phyloP scores from a whole-genome alignment of 2,329 filamentous ascomycete genomes.

The Aspergillus fumigatus region DNA sequence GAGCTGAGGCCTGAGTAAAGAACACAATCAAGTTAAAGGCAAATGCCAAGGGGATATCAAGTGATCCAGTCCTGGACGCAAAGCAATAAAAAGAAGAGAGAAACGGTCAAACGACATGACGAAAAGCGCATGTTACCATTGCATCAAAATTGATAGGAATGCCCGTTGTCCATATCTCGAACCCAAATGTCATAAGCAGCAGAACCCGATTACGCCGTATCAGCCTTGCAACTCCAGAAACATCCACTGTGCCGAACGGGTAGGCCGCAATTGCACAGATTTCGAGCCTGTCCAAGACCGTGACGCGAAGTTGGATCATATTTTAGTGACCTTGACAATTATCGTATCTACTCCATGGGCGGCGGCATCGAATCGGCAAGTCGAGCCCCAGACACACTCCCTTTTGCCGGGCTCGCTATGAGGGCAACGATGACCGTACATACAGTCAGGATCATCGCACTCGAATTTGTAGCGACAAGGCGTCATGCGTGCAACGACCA shows the following conservation, averaged over 20 bases:
- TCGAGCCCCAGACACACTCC: conserved; percentile 54
- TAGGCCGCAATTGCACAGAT: neutral
- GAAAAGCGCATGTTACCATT: neutral
- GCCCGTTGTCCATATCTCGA: neutral
- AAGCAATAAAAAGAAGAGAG: neutral
- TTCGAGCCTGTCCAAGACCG: conserved; percentile 1
- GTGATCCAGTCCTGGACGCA: neutral
- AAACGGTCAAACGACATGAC: neutral
- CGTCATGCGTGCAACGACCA: conserved; percentile 58
- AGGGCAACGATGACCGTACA: conserved; percentile 61
- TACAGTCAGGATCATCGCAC: conserved; percentile 57
- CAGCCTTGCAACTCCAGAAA: neutral
- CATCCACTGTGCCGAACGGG: neutral
- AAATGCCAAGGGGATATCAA: neutral
- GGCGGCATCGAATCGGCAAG: conserved; percentile 54
- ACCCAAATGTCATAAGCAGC: neutral
- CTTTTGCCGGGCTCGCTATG: conserved; percentile 49
- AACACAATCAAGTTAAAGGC: neutral
- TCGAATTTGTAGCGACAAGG: conserved; percentile 55
- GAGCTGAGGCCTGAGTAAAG: neutral
- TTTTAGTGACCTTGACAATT: conserved; percentile 50
- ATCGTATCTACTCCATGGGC: conserved; percentile 56
- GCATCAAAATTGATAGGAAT: neutral
- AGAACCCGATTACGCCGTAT: neutral
- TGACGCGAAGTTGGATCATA: conserved; percentile 22